Percentiles rank a stretch among this genome's conserved stretches.
Conservation (phyloP, 495 filamentous ascomycete species). For the Daldinia childiae region DNA sequence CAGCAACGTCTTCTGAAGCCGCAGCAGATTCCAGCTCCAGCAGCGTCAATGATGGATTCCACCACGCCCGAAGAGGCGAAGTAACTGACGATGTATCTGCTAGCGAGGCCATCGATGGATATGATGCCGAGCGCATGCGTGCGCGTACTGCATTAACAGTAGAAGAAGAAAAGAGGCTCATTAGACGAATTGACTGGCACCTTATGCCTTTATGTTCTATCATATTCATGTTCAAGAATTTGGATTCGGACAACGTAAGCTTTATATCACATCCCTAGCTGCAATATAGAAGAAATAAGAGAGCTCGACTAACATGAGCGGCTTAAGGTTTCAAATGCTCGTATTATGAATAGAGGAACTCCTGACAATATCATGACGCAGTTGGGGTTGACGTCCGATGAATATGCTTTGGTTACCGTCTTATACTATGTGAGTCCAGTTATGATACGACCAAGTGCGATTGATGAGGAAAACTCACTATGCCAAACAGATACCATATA, state of each 20-base stretch:
- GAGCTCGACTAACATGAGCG: neutral
- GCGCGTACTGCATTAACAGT: slow-evolving; percentile 50
- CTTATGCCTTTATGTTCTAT: slow-evolving; percentile 55
- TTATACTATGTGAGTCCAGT: slow-evolving; percentile 45
- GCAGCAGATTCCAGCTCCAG: slow-evolving; percentile 36
- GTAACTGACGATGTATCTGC: slow-evolving; percentile 24
- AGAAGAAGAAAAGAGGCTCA: slow-evolving; percentile 55
- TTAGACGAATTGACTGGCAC: slow-evolving; percentile 58
- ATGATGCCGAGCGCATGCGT: slow-evolving; percentile 54
- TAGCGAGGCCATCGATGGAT: slow-evolving; percentile 49
- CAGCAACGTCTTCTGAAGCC: slow-evolving; percentile 25
- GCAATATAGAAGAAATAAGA: neutral
- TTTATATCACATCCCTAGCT: neutral
- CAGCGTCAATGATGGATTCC: slow-evolving; percentile 40
- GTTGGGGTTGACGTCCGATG: slow-evolving; percentile 48
- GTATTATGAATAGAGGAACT: slow-evolving; percentile 53
- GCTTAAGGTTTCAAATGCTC: slow-evolving; percentile 52
- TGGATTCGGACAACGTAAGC: slow-evolving; percentile 55
- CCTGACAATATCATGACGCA: slow-evolving; percentile 56
- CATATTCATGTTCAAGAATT: slow-evolving; percentile 58
- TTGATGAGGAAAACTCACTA: slow-evolving; percentile 29
- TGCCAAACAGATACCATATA: slow-evolving; percentile 54
- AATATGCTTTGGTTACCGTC: slow-evolving; percentile 46
- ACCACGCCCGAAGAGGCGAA: slow-evolving; percentile 41
- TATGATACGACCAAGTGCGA: neutral